Percentiles rank a stretch among this genome's conserved stretches.
Evolutionary conservation across 2,329 filamentous ascomycete species (phyloP).

Genomic region (Parastagonospora nodorum): DNA sequence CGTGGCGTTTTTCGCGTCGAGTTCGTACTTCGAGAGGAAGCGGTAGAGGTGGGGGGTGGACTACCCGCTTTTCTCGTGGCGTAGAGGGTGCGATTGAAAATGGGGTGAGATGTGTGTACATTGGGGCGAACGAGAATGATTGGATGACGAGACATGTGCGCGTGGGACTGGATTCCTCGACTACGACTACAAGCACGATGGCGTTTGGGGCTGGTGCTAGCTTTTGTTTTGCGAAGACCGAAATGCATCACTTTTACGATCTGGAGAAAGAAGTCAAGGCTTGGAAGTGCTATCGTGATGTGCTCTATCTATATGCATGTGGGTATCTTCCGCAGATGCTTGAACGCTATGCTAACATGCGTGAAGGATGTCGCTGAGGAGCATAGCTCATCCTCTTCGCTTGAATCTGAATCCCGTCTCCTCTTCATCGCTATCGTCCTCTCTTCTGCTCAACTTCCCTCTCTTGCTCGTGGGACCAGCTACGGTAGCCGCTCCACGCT

Average conservation of each 20-base stretch:
- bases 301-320: background rate
- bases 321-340: constrained; percentile 1
- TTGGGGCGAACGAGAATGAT: background rate
- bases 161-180: background rate
- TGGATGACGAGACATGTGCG: background rate
- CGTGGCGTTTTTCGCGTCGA: constrained; percentile 86
- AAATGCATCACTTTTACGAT: constrained; percentile 1
- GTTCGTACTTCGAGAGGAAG: constrained; percentile 88
- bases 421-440: constrained; percentile 62
- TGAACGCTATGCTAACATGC: background rate
- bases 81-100: constrained; percentile 91
- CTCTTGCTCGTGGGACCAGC: constrained; percentile 35
- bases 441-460: constrained; percentile 24
- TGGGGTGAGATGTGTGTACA: constrained; percentile 52
- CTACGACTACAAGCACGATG: constrained; percentile 4
- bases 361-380: background rate
- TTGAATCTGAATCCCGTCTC: constrained; percentile 62
- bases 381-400: constrained; percentile 21
- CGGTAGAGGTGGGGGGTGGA: constrained; percentile 47
- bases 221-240: background rate
- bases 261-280: background rate
- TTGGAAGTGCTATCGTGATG: background rate
- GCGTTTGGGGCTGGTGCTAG: constrained; percentile 15
- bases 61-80: constrained; percentile 65
- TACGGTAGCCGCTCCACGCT: constrained; percentile 30